phyloP scores from a whole-genome alignment of 2,329 filamentous ascomycete species.

The Pezicula carpinea region DNA sequence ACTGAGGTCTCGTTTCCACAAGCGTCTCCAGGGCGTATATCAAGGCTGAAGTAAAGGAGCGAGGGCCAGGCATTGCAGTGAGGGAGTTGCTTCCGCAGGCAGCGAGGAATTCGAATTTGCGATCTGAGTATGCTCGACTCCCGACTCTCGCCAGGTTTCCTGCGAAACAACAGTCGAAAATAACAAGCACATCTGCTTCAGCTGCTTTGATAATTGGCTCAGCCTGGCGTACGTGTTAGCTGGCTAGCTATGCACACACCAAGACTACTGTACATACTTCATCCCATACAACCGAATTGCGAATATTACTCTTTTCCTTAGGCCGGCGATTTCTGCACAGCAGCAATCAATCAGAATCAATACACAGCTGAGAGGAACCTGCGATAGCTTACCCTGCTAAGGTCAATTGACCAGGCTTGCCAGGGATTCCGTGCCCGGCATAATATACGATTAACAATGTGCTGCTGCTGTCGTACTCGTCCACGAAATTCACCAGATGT shows the following conservation, averaged over 20 bases:
- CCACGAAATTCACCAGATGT: conserved; percentile 17
- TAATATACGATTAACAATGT: conserved; percentile 27
- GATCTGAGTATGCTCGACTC: neutral
- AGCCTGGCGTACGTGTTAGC: neutral
- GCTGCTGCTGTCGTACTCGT: conserved; percentile 12
- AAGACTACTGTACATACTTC: neutral
- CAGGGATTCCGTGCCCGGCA: conserved; percentile 23
- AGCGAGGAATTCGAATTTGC: conserved; percentile 5
- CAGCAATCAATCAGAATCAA: too few relatives aligned
- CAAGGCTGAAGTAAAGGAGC: conserved; percentile 7
- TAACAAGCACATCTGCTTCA: conserved; percentile 3
- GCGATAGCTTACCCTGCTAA: conserved; percentile 4
- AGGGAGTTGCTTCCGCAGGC: neutral
- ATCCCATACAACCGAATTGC: conserved; percentile 4
- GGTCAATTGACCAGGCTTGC: neutral
- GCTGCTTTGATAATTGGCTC: conserved; percentile 3
- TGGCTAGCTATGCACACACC: neutral
- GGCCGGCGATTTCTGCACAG: conserved; percentile 1
- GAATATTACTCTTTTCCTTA: neutral
- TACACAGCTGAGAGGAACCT: too few relatives aligned
- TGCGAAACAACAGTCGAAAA: conserved; percentile 10
- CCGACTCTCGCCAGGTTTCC: neutral
- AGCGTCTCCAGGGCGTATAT: conserved; percentile 6
- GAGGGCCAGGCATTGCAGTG: conserved; percentile 1
- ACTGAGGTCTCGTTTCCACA: neutral